Base-by-base conservation (phyloP, 345 rosid species). In the Brassica cretica region DNA sequence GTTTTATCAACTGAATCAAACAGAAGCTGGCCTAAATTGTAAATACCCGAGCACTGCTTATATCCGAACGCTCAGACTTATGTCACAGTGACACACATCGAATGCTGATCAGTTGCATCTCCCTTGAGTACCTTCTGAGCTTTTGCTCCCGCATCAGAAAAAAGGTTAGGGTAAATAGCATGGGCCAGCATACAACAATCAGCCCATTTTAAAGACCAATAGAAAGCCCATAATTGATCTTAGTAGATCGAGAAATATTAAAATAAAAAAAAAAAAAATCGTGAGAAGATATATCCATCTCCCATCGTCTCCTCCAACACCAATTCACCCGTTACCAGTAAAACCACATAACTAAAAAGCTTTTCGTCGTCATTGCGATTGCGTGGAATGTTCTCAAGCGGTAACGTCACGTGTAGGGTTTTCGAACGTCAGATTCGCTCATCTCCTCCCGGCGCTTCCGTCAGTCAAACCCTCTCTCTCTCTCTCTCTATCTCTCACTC, bases 401-500 rank as follows among this genome's bases (percentile, higher is more conserved):
- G 76, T 81, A 93, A 93, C 86, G 85, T 93, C 68, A 85, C 84
- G 68, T 86, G 92, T 77, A 85, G 97, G 90, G 84, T 93, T 74
- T 93, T 93, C 77, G 93, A 90, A 70, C 97, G 98, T 69, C 95
- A 93, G 84, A 84, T 91, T 76, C 83, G 84, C 18, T 74, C 82
- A 74, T 87, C 93, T 74, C 81, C 89, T 82, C 95, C 92, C 2
- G 92, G 93, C 65, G 91, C 98, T 25, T 75, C 79, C 61, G 79
- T 72, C 30, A 86, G 84, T 68, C 89, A 86, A 89, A 32, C 25
- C 77, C 49, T 60, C 11, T 39, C 55, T 63, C 44, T 27, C 68
- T 64, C 4, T 21, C 59, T 66, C 44, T 32, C 62, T 60, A 6
- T 27, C 33, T 62, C 64, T 24, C 60, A 7, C 41, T 35, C 41